A percentile compares a stretch with the other conserved stretches of the same genome.
These are phyloP conservation scores for Chlamydomonas schloesseri DNA, from an alignment of 139 green algal genomes.

Conservation along the genomic window DNA sequence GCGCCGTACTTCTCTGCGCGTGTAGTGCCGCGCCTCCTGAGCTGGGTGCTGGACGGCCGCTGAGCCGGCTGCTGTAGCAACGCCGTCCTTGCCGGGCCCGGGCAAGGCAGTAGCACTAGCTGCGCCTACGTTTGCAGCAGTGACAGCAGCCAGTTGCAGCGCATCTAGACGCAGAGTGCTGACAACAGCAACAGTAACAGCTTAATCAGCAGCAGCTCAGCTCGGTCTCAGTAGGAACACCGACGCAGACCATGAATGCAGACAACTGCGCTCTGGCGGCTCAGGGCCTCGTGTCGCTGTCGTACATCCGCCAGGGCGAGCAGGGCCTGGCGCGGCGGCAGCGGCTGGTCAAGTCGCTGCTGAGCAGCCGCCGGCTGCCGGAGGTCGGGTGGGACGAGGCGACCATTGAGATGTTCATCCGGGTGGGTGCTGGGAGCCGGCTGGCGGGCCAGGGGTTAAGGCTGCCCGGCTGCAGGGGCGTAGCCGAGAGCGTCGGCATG, in stretches of 20 bases:
- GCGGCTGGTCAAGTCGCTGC: conserved; percentile 80
- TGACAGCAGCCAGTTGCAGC: background rate
- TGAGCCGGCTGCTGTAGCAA: background rate
- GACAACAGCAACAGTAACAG: background rate
- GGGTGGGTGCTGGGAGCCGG: background rate
- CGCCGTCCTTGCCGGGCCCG: no score
- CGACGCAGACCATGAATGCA: conserved; percentile 67
- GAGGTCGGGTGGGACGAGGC: conserved; percentile 87
- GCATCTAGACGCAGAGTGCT: background rate
- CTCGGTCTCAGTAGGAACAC: no score
- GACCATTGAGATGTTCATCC: conserved; percentile 87
- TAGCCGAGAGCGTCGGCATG: background rate
- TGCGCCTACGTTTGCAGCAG: background rate
- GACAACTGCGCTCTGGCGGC: conserved; percentile 68
- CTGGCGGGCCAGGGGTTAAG: no score
- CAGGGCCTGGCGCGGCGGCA: conserved; percentile 64
- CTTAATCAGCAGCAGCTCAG: background rate
- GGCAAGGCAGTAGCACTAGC: background rate
- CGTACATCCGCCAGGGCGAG: conserved; percentile 82
- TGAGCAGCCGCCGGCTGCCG: conserved; percentile 82
- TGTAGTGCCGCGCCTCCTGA: background rate
- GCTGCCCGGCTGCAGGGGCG: background rate
- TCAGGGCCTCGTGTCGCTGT: conserved; percentile 64
- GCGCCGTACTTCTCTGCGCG: background rate
- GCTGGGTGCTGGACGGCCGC: conserved; percentile 13